Base-by-base conservation (phyloP, 2,329 filamentous ascomycete genomes). In the Penicillium sp. region DNA sequence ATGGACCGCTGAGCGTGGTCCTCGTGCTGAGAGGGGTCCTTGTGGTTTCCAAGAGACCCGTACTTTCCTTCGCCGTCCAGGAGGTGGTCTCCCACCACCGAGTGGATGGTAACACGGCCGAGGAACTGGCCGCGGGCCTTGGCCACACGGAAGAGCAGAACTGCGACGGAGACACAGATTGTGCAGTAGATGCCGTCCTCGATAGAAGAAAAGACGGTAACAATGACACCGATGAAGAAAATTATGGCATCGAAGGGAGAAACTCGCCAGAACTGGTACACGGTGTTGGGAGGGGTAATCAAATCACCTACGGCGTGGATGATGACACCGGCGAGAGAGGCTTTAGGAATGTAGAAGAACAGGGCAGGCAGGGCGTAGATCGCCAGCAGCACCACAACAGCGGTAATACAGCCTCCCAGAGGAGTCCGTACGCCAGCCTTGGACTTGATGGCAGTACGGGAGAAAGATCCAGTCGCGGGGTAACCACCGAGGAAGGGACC, bases 231-330 rank as follows among this genome's bases (percentile, higher is more conserved):
- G 11, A 89, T 82, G 63, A 97, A 92, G 79, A 96, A 99, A 68
- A 97, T 91, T 44, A 94, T 63, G 0, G 95, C 89, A 68, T 99
- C 94, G 2, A 96, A 68, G 0, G 94, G 94, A 0, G 90, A 94
- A 5, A 96, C 89, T 38, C 86, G 83, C 92, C 92, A 99, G 76
- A 97, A 99, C 64, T 94, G 88, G 71, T 96, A 96, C 11, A 97
- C 81, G 0, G 88, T 92, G 69, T 95, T 91, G 4, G 92, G 92
- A 0, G 90, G 86, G 0, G 92, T 95, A 69, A 97, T 89, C 49
- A 99, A 76, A 68, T 97, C 92, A 51, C 89, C 89, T 2, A 97
- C 92, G 2, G 94, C 94, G 69, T 97, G 92, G 57, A 97, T 96
- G 60, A 97, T 96, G 66, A 97, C 90, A 24, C 86, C 94, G 0